phyloP scores from a whole-genome alignment of 2,329 filamentous ascomycete species.

The Alternaria burnsii region DNA sequence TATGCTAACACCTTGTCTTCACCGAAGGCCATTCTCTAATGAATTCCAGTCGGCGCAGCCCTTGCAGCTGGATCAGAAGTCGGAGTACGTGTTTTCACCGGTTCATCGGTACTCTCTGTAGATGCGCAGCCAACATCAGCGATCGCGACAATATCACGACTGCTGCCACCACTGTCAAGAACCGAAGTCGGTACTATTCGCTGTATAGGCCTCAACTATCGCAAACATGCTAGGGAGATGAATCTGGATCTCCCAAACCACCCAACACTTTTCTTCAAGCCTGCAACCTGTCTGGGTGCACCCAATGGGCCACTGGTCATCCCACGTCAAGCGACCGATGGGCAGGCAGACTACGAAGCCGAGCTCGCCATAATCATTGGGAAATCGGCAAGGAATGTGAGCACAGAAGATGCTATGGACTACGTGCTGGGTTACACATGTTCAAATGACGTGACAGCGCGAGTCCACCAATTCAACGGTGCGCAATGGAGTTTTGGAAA shows the following conservation, averaged over 20 bases:
- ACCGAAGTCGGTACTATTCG: conserved; percentile 54
- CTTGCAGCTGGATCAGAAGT: conserved; percentile 16
- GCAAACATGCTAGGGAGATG: conserved; percentile 29
- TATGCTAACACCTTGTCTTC: neutral
- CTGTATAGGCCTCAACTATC: conserved; percentile 57
- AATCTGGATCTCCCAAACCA: conserved; percentile 23
- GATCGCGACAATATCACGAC: conserved; percentile 15
- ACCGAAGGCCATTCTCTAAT: neutral
- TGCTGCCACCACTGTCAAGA: conserved; percentile 47
- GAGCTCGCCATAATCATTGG: neutral
- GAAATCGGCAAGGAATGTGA: neutral
- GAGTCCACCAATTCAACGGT: neutral
- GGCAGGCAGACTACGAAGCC: neutral
- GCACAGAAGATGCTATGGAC: neutral
- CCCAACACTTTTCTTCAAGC: conserved; percentile 31
- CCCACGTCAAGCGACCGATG: neutral
- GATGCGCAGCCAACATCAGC: conserved; percentile 12
- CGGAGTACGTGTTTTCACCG: conserved; percentile 20
- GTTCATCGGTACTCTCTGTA: conserved; percentile 12
- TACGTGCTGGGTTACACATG: neutral
- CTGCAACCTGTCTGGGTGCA: conserved; percentile 42
- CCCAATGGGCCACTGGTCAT: neutral
- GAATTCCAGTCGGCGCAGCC: conserved; percentile 7
- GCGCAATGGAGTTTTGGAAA: neutral
- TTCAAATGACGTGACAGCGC: neutral